Percentiles rank a stretch among this genome's conserved stretches.
These are phyloP conservation scores for Microdochium paspali DNA, from an alignment of 2,329 filamentous ascomycete species.

Conservation along the genomic window DNA sequence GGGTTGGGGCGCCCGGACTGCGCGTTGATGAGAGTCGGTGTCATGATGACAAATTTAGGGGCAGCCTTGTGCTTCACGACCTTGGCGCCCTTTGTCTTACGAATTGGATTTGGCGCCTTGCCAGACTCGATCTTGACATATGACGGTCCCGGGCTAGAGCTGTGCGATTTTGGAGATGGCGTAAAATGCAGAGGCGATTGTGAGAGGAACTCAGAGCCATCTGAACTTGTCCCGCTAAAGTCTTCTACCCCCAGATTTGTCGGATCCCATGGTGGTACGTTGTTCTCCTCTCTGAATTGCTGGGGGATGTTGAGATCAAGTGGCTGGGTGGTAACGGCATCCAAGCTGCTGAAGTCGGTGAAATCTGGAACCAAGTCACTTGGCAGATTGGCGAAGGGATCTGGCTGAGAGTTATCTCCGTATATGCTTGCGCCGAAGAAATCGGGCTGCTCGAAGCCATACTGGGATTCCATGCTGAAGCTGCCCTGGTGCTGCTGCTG, in stretches of 20 bases:
- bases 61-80: slow-evolving; percentile 34
- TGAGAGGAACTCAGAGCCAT: slow-evolving; percentile 19
- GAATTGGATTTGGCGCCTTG: slow-evolving; percentile 23
- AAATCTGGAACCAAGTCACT: slow-evolving; percentile 4
- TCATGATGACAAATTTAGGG: slow-evolving; percentile 46
- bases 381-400: slow-evolving; percentile 17
- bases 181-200: slow-evolving; percentile 15
- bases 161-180: slow-evolving; percentile 10
- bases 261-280: slow-evolving; percentile 33
- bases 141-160: slow-evolving; percentile 16
- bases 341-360: slow-evolving; percentile 12
- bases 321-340: slow-evolving; percentile 11
- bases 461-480: slow-evolving; percentile 12
- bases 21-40: slow-evolving; percentile 42
- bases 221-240: neutral
- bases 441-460: slow-evolving; percentile 27
- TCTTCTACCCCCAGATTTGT: slow-evolving; percentile 22
- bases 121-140: slow-evolving; percentile 13
- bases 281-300: slow-evolving; percentile 22
- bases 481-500: neutral
- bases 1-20: slow-evolving; percentile 39
- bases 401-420: slow-evolving; percentile 13
- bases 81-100: slow-evolving; percentile 32
- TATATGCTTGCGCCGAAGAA: slow-evolving; percentile 25
- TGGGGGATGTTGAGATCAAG: slow-evolving; percentile 27